Evolutionary conservation across 176 grass and related monocot genomes (phyloP).

Genomic region (Saccharum officinarum): DNA sequence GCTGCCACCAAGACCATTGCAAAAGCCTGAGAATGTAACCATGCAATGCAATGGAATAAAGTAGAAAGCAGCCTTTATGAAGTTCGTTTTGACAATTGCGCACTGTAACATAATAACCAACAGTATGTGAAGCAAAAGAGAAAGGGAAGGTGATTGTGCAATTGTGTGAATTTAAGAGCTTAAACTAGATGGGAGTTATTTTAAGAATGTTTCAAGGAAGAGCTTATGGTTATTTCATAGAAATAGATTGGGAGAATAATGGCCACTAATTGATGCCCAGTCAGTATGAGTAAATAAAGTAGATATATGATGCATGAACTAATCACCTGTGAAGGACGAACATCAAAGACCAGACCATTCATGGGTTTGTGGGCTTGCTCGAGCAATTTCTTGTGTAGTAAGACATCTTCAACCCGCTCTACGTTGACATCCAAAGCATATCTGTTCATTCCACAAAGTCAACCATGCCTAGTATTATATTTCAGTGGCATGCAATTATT

Average conservation of each 20-base stretch:
- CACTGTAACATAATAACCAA: not conserved
- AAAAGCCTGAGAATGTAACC: not conserved
- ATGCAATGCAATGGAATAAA: conserved; percentile 7
- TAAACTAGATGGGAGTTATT: not conserved
- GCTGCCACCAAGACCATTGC: not conserved
- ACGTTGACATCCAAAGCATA: conserved; percentile 90
- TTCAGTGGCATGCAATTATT: not conserved
- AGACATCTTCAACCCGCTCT: conserved; percentile 75
- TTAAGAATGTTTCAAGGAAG: not conserved
- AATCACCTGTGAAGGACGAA: conserved; percentile 67
- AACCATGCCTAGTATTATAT: not conserved
- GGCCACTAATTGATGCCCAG: not conserved
- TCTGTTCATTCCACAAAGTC: conserved; percentile 34
- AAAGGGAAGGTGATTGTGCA: not conserved
- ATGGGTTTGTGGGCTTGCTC: conserved; percentile 68
- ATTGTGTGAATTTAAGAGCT: not conserved
- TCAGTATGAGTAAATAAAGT: conserved; percentile 2
- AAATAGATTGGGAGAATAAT: not conserved
- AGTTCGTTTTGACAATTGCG: not conserved
- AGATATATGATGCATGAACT: conserved; percentile 8
- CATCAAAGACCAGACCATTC: conserved; percentile 75
- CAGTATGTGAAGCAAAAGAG: not conserved
- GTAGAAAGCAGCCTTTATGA: not conserved
- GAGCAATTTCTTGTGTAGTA: conserved; percentile 83
- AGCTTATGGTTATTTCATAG: not conserved